Evolutionary conservation across 768 basidiomycete genomes (phyloP), one percentile per base, ranked within the genome.

Genomic region (Boletellus emodensis): DNA sequence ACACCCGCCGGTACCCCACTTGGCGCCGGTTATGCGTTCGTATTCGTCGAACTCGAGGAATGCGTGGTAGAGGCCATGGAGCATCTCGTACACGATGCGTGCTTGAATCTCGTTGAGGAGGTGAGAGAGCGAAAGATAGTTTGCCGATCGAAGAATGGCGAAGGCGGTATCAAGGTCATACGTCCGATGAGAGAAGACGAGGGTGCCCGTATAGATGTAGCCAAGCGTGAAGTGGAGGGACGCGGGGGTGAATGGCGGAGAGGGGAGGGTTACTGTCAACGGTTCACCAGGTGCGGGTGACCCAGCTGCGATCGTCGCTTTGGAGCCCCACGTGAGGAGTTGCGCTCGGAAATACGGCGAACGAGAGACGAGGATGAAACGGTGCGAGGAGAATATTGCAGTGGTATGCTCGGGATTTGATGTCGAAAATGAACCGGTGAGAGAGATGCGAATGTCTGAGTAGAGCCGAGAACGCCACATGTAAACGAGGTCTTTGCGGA

Each of bases 381-480:
- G 84, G 65, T 99, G 96, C 5, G 90, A 85, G 0, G 92, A 85
- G 69, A 98, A 98, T 10, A 93, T 79, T 20, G 87, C 87, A 1
- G 86, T 92, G 2, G 85, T 79, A 48, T 74, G 79, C 49, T 88
- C 85, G 49, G 84, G 82, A 48, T 79, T 78, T 1, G 76, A 64
- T 1, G 83, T 80, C 1, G 80, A 83, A 58, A 83, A 85, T 50
- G 77, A 82, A 42, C 85, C 85, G 0, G 82, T 80, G 53, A 94
- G 79, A 0, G 85, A 78, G 48, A 98, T 84, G 46, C 87, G 82
- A 20, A 95, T 82, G 67, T 98, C 95, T 2, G 92, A 90, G 65
- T 94, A 98, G 15, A 98, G 82, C 43, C 93, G 83, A 12, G 88
- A 90, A 30, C 95, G 75, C 95, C 94, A 97, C 92, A 94, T 95